Evolutionary conservation across 805 yeast species (phyloP), one percentile per base, ranked within the genome.

Genomic region (Zygosaccharomyces bailii): DNA sequence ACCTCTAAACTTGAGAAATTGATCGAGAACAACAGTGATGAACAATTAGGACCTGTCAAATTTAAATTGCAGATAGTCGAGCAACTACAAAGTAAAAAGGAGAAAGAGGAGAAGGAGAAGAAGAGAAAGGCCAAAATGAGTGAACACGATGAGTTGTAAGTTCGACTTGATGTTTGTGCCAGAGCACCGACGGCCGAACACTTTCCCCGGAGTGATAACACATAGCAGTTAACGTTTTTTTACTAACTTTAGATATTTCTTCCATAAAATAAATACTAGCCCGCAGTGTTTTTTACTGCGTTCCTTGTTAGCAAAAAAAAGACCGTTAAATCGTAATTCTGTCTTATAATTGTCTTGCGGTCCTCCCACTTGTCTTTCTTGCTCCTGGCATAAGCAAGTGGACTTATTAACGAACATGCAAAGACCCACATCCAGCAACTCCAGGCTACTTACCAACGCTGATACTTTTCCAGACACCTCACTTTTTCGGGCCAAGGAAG

Each of bases 401-500:
- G 13, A 27, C 6, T 10, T 27, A 8, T n/a, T n/a, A 10, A 39
- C 19, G 4, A 11, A 13, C 30, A n/a, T 29, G 19, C 9, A 39
- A 4, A 9, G 25, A 21, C 25, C 5, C 9, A 6, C 25, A 9
- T 21, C 9, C 16, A 10, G 5, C 9, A 18, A 32, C 14, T 16
- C 35, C 35, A n/a, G 4, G 16, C 9, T 21, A 14, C 8, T 37
- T 45, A 62, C 67, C 67, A 62, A 4, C 48, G 46, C 21, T 70
- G 72, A 18, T 62, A 81, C 67, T 21, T 78, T 68, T 53, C 70
- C 63, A 59, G 69, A 73, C 69, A 77, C 75, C 67, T 80, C 76
- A 49, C 73, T 68, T 45, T 70, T 70, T 63, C 98, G 69, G 45
- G 87, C 74, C 53, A 79, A 63, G 39, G 83, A 77, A 13, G 87